A percentile compares a stretch with the other conserved stretches of the same genome.
These are phyloP conservation scores for Sporothrix pallida DNA, from an alignment of 2,329 filamentous ascomycete species.

Conservation along the genomic window DNA sequence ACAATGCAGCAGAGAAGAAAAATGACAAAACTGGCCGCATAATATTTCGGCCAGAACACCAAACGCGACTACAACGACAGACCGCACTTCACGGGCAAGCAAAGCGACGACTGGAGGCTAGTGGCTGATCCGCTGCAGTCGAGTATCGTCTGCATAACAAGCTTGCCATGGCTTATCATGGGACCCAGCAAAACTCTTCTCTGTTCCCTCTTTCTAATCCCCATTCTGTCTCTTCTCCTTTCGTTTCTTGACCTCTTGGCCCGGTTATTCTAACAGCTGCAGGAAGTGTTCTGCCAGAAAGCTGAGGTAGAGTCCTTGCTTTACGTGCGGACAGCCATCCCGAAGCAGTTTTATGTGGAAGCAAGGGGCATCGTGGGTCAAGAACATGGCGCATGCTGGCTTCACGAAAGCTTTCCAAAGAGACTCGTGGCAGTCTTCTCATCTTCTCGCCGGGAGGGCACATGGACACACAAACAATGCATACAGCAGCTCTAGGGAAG, in stretches of 20 bases:
- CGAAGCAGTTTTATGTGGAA: not conserved
- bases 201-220: not conserved
- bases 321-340: not conserved
- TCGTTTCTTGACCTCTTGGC: not conserved
- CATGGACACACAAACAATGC: constrained; percentile 14
- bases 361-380: constrained; percentile 13
- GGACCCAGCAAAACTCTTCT: not conserved
- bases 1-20: not conserved
- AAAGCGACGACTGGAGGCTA: constrained; percentile 8
- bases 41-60: not conserved
- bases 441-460: not conserved
- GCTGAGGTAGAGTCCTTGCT: not conserved
- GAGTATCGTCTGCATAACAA: constrained; percentile 24
- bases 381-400: not conserved
- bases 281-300: constrained; percentile 11
- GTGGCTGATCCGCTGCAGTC: constrained; percentile 23
- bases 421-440: not conserved
- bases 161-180: constrained; percentile 27
- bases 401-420: not conserved
- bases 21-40: not conserved
- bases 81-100: not conserved
- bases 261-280: not conserved
- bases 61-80: not conserved
- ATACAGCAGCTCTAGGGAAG: not conserved
- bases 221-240: not conserved